A percentile compares a stretch with the other conserved stretches of the same genome.
Evolutionary conservation across 2,329 filamentous ascomycete genomes (phyloP).

Genomic region (Microcyclospora tardicrescens): DNA sequence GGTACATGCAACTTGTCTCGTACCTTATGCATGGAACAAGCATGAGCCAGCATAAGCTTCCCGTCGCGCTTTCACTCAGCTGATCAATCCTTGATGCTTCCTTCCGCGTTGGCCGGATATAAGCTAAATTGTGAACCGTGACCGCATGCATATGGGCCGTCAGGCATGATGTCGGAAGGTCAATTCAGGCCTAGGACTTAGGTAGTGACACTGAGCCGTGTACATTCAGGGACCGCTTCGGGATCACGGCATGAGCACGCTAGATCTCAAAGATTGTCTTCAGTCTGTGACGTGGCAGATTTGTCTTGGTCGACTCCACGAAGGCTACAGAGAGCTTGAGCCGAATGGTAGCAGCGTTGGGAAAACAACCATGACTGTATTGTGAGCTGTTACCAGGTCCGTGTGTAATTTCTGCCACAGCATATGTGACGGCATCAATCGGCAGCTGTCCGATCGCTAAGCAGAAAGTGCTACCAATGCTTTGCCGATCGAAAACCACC

Average conservation of each 20-base stretch:
- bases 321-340: too few species aligned
- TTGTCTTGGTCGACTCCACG: constrained; percentile 5
- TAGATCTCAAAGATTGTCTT: constrained; percentile 36
- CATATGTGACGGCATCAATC: too few species aligned
- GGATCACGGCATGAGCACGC: constrained; percentile 24
- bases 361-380: too few species aligned
- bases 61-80: constrained; percentile 26
- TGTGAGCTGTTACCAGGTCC: too few species aligned
- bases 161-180: constrained; percentile 3
- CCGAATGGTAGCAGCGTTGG: too few species aligned
- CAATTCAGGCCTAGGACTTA: neutral
- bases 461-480: too few species aligned
- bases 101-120: constrained; percentile 29
- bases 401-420: too few species aligned
- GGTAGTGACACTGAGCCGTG: neutral
- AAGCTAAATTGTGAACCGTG: constrained; percentile 1
- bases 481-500: too few species aligned
- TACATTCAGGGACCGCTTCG: too few species aligned
- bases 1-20: constrained; percentile 5
- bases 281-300: constrained; percentile 42
- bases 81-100: constrained; percentile 26
- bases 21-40: constrained; percentile 14
- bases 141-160: too few species aligned
- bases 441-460: too few species aligned
- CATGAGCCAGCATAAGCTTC: constrained; percentile 5